Base-by-base conservation (phyloP, 352 stramenopile genomes). In the Phytophthora tubulina region DNA sequence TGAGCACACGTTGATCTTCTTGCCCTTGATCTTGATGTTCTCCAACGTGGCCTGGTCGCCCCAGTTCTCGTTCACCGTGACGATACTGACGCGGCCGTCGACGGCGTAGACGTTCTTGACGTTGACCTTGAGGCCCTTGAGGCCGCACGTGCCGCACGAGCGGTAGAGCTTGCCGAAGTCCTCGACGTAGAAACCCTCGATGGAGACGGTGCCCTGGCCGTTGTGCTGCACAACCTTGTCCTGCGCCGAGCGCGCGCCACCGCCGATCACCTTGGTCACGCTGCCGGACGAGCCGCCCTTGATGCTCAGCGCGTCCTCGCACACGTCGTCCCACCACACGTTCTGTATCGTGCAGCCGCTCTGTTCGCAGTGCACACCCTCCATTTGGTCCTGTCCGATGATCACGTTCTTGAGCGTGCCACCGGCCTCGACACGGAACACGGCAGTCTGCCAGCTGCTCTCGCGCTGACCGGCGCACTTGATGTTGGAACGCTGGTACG, bases 361-460 rank as follows among this genome's bases (percentile, higher is more conserved):
- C 55, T 72, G 63, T 21, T 71, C 63, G 54, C 63, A 71, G 63
- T 71, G 63, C 30, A 71, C 63, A 7, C 63, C 63, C 48, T 72
- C 64, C 55, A 66, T 72, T 61, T 72, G 64, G n/a, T 84, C 78
- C 57, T 84, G 65, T 10, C 77, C 73, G 73, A 80, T 84, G 75
- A 80, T 86, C 0, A 83, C 80, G 54, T 86, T 88, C 64, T 88
- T 78, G 52, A 85, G 70, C 9, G 55, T 78, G 58, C 76, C 78
- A 75, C 78, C 76, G 54, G 73, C 60, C 35, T 80, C 67, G 48
- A 75, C 61, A 42, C 76, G 78, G 65, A 83, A 76, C 39, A 85
- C 78, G 51, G 73, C 79, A 42, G 72, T 77, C 42, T 71, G 48
- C 38, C 57, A 63, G 27, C 65, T 64, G 41, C 46, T 74, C 35